Evolutionary conservation across 768 basidiomycete species (phyloP).

Genomic region (Mycena rosella): DNA sequence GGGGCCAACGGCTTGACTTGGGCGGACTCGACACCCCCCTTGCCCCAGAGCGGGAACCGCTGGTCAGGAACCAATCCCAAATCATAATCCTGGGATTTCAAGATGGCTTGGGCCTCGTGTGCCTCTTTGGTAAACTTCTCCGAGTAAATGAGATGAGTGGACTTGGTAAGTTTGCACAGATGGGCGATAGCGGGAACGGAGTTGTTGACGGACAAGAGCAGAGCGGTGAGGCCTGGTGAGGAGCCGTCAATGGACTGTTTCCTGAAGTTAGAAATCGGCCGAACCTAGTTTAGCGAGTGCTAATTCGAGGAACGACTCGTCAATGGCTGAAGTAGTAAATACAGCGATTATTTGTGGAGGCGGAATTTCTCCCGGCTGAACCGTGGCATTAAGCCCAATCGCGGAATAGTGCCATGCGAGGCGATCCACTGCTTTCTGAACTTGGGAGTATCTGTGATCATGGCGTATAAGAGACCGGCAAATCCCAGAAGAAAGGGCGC

Average conservation of each 20-base stretch:
- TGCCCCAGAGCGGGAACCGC: conserved; percentile 57
- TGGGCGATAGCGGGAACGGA: conserved; percentile 59
- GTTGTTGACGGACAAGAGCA: conserved; percentile 60
- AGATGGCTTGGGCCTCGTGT: conserved; percentile 45
- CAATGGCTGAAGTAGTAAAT: conserved; percentile 53
- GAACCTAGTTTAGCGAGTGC: conserved; percentile 53
- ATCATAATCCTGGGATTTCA: conserved; percentile 39
- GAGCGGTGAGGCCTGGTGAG: conserved; percentile 46
- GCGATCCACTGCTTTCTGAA: conserved; percentile 44
- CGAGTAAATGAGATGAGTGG: conserved; percentile 56
- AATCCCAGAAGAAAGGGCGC: neutral
- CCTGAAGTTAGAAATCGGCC: neutral
- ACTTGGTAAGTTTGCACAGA: conserved; percentile 52
- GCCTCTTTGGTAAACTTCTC: conserved; percentile 51
- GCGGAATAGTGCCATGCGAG: conserved; percentile 46
- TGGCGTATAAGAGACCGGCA: neutral
- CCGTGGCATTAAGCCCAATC: conserved; percentile 41
- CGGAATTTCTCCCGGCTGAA: conserved; percentile 42
- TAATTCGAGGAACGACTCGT: conserved; percentile 57
- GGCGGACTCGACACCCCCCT: conserved; percentile 44
- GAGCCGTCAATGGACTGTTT: neutral
- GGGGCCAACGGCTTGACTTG: conserved; percentile 44
- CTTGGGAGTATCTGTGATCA: conserved; percentile 31
- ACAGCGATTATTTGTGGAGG: conserved; percentile 52
- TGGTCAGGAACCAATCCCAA: conserved; percentile 47